Base-by-base conservation (phyloP, 1,284 basidiomycete genomes). In the Sanghuangporus sanghuang region DNA sequence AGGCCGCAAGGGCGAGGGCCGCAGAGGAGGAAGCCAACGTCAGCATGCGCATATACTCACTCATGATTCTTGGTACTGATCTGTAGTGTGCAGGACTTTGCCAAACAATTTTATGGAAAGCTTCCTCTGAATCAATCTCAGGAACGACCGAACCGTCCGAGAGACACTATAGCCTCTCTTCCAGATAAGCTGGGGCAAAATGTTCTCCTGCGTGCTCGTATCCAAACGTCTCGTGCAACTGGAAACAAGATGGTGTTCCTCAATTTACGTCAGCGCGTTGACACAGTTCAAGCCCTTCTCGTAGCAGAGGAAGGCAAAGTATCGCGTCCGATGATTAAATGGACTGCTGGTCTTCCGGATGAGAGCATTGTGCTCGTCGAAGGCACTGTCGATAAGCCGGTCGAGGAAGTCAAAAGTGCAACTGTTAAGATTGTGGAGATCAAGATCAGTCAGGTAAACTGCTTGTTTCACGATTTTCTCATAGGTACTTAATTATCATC, bases 281-380 rank as follows among this genome's bases (percentile, higher is more conserved):
- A 93, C 73, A 93, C 96, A 1, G 88, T 99, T 4, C 97, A 99
- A 76, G 95, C 92, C 48, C 80, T 98, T 16, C 79, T 98, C 56
- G 80, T 83, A 48, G 86, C 92, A 54, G 81, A 91, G 42, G 86
- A 89, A 23, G 90, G 89, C 64, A 90, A 89, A 71, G 84, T 99
- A 16, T 98, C 95, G 68, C 97, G 96, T 76, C 95, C 97, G 75
- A 99, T 99, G 97, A 85, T 95, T 62, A 98, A 96, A 77, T 99
- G 92, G 90, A 86, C 90, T 16, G 87, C 87, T 21, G 74, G 85
- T 46, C 79, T 99, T 57, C 80, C 89, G 42, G 82, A 87, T 68
- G 97, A 99, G 79, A 93, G 92, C 64, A 95, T 99, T 69, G 92
- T 99, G 8, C 85, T 95, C 39, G 90, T 98, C 8, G 90, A 97